Percentiles rank a stretch among this genome's conserved stretches.
Evolutionary conservation across 768 basidiomycete species (phyloP).

Genomic region (Chalciporus piperatus): DNA sequence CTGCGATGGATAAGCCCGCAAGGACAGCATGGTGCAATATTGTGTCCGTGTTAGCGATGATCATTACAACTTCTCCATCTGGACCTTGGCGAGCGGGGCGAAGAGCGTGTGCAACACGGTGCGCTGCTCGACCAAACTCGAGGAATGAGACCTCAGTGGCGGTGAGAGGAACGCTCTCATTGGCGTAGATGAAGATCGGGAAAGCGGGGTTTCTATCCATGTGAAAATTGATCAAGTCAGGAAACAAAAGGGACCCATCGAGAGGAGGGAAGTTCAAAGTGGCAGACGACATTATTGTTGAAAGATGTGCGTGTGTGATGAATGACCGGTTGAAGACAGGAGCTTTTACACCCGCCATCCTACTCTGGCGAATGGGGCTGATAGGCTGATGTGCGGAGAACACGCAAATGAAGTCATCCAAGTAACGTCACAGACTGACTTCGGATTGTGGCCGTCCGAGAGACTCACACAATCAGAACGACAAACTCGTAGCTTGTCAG

Average conservation of each 20-base stretch:
- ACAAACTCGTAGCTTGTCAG: too few species aligned
- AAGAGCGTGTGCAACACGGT: conserved; percentile 39
- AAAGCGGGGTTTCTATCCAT: conserved; percentile 23
- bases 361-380: too few species aligned
- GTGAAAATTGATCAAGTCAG: conserved; percentile 26
- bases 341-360: too few species aligned
- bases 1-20: conserved; percentile 38
- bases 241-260: conserved; percentile 20
- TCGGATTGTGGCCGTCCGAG: too few species aligned
- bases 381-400: too few species aligned
- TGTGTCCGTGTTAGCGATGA: conserved; percentile 31
- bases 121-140: conserved; percentile 29
- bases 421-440: too few species aligned
- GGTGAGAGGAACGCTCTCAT: conserved; percentile 8
- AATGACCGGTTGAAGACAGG: too few species aligned
- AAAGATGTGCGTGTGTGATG: background rate
- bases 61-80: conserved; percentile 20
- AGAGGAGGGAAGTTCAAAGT: conserved; percentile 19
- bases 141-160: conserved; percentile 22
- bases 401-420: too few species aligned
- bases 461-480: too few species aligned
- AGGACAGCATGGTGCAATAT: conserved; percentile 34
- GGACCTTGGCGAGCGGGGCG: conserved; percentile 31
- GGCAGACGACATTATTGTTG: conserved; percentile 1
- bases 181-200: conserved; percentile 18